Conservation (phyloP, 768 basidiomycete species). For the Leccinellum rugosiceps region DNA sequence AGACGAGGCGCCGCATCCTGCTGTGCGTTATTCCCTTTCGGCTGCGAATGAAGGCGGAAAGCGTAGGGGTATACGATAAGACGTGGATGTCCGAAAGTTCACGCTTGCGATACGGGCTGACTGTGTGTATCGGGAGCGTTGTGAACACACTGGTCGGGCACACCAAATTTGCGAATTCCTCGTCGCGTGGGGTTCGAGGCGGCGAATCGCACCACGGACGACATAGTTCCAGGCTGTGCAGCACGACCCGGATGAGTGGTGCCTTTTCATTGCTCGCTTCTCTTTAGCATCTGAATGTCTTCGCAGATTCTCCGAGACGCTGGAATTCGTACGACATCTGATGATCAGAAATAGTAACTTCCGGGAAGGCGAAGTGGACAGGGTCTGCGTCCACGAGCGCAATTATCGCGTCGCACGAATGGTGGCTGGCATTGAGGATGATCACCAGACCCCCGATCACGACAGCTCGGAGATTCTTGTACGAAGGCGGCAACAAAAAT, state of each 20-base stretch:
- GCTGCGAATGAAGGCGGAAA: constrained; percentile 25
- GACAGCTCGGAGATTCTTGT: no score
- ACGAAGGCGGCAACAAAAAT: no score
- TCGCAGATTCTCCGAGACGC: background rate
- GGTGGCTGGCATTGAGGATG: no score
- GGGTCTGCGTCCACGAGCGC: no score
- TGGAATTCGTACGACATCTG: constrained; percentile 4
- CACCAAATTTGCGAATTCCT: constrained; percentile 26
- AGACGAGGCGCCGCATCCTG: constrained; percentile 3
- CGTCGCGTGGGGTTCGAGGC: constrained; percentile 10
- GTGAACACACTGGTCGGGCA: constrained; percentile 26
- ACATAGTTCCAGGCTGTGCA: constrained; percentile 19
- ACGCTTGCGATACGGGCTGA: constrained; percentile 12
- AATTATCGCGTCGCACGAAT: no score
- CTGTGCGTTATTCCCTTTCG: background rate
- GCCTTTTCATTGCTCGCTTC: constrained; percentile 2
- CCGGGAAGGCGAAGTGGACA: no score
- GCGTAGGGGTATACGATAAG: constrained; percentile 31
- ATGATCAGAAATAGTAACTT: constrained; percentile 6
- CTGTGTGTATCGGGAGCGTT: constrained; percentile 29
- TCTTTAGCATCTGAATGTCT: background rate
- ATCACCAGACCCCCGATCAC: no score
- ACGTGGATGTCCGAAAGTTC: constrained; percentile 26
- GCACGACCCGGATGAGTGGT: background rate
- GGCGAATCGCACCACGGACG: constrained; percentile 16